Percentiles rank a stretch among this genome's conserved stretches.
Conservation (phyloP, 1,284 basidiomycete genomes). For the Xanthoconium separans region DNA sequence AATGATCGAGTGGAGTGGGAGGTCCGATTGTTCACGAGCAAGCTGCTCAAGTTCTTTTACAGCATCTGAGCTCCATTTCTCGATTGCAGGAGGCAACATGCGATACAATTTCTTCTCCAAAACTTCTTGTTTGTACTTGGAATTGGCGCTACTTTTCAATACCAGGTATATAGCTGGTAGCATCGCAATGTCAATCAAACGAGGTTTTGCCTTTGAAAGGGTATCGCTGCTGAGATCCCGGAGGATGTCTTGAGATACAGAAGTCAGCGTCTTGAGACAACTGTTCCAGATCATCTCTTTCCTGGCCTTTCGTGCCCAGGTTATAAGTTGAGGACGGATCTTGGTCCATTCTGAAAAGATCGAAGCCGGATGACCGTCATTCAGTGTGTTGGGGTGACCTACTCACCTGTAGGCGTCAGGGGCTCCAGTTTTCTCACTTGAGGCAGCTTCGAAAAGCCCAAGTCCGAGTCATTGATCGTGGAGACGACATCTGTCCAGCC, state of each 20-base stretch:
- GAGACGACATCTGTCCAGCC: not conserved
- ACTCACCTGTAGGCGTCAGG: constrained; percentile 15
- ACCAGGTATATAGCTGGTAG: constrained; percentile 1
- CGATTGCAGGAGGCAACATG: not conserved
- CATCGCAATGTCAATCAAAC: constrained; percentile 7
- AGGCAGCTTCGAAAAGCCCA: not conserved
- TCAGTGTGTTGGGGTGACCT: too few relatives aligned
- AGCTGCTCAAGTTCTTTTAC: not conserved
- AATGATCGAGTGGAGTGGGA: constrained; percentile 5
- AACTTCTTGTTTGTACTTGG: not conserved
- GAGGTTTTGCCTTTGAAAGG: constrained; percentile 5
- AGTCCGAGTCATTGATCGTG: rapidly evolving
- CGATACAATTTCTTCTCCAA: not conserved
- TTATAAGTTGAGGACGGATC: constrained; percentile 7
- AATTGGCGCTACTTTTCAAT: constrained; percentile 1
- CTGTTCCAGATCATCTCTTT: not conserved
- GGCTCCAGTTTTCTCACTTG: constrained; percentile 12
- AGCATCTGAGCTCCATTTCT: constrained; percentile 7
- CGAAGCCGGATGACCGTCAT: not conserved
- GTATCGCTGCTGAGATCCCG: not conserved
- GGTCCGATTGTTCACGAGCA: constrained; percentile 1
- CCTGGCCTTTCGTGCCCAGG: not conserved
- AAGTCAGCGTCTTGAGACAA: not conserved
- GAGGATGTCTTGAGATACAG: not conserved
- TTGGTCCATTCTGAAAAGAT: constrained; percentile 9